These are phyloP conservation scores for Hebeloma cylindrosporum DNA, from an alignment of 768 basidiomycete genomes.

Conservation along the genomic window DNA sequence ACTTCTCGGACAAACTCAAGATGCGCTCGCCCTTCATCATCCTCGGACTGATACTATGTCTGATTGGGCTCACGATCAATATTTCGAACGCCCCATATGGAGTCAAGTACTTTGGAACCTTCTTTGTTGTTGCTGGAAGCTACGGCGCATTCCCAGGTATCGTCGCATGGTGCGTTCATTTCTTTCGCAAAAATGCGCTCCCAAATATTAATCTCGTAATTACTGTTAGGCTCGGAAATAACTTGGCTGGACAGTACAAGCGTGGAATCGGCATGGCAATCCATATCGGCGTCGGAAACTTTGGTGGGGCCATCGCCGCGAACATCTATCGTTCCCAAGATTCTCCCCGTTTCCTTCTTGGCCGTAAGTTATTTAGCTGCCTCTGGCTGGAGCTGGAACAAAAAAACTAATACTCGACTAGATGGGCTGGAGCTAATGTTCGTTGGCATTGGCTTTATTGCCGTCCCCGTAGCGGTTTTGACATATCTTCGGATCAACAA, in stretches of 20 bases:
- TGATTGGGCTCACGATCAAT: conserved; percentile 65
- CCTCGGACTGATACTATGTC: conserved; percentile 45
- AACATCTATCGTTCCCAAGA: conserved; percentile 64
- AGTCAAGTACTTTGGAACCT: conserved; percentile 73
- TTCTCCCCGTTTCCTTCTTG: conserved; percentile 58
- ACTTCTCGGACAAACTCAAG: conserved; percentile 56
- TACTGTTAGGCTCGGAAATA: conserved; percentile 58
- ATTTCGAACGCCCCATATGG: conserved; percentile 52
- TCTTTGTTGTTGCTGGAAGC: conserved; percentile 63
- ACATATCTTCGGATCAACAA: conserved; percentile 57
- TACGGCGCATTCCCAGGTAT: conserved; percentile 62
- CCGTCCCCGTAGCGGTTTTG: conserved; percentile 46
- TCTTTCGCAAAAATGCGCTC: not conserved
- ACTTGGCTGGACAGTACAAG: conserved; percentile 68
- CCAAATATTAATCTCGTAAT: not conserved
- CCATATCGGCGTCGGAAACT: conserved; percentile 68
- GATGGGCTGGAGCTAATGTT: conserved; percentile 70
- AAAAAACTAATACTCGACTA: conserved; percentile 20
- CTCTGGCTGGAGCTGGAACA: not conserved
- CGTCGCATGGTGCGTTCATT: conserved; percentile 53
- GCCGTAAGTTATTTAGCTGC: conserved; percentile 46
- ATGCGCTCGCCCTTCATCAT: conserved; percentile 61
- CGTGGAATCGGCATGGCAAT: conserved; percentile 67
- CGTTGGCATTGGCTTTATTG: conserved; percentile 60
- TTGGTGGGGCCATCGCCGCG: conserved; percentile 61